Conservation (phyloP, 352 stramenopile species). For the Pythium phragmitis region DNA sequence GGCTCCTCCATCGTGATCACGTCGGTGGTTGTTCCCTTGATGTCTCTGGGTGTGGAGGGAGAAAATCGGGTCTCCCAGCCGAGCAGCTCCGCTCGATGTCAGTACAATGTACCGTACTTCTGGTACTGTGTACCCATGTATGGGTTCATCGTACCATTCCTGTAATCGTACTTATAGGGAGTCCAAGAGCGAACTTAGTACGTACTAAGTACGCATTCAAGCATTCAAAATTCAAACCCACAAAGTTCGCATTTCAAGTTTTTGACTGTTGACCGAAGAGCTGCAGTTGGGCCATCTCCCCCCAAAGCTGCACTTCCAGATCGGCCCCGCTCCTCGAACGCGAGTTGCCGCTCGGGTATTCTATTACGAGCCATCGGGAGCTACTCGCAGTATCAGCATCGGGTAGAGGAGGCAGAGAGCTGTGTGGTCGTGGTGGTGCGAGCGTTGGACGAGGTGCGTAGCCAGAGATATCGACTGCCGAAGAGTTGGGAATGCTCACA, state of each 20-base stretch:
- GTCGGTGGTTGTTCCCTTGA: neutral
- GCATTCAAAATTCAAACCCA: conserved; percentile 29
- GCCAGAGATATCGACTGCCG: neutral
- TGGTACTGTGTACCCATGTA: neutral
- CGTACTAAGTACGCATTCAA: conserved; percentile 19
- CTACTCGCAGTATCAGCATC: neutral
- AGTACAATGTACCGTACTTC: neutral
- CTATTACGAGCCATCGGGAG: neutral
- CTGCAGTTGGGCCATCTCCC: conserved; percentile 10
- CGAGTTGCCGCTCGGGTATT: neutral
- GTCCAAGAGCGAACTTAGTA: conserved; percentile 1
- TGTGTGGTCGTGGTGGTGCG: conserved; percentile 1
- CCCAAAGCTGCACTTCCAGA: conserved; percentile 1
- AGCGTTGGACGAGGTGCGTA: conserved; percentile 10
- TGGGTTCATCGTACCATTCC: conserved; percentile 1
- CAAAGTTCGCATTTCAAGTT: conserved; percentile 26
- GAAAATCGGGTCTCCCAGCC: neutral
- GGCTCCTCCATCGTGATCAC: conserved; percentile 46
- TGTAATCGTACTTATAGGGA: conserved; percentile 4
- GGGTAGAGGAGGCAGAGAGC: neutral
- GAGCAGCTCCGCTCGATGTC: no score
- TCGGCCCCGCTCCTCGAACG: neutral
- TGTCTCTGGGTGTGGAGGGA: neutral
- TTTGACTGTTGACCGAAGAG: conserved; percentile 14
- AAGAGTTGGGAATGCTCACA: neutral